Evolutionary conservation across 2,329 filamentous ascomycete genomes (phyloP), one percentile per base, ranked within the genome.

Genomic region (Periconia sp.): DNA sequence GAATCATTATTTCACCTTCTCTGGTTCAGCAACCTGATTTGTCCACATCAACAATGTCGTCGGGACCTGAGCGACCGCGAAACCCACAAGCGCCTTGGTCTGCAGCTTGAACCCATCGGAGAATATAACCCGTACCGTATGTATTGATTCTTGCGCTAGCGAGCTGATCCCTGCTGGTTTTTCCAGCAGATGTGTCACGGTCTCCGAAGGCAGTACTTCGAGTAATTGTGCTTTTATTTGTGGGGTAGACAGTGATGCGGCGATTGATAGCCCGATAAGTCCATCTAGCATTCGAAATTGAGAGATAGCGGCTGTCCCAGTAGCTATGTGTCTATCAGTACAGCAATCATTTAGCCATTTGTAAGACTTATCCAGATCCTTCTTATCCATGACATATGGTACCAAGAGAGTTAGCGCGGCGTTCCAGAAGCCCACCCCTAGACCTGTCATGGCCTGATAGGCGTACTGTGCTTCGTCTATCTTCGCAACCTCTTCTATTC

Each of bases 241-340:
- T 11, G 33, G 33, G 11, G 33, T 49, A 20, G 43, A 44, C 15
- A 50, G 37, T 3, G 52, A 45, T 7, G 49, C 43, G 14, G 47
- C 46, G 35, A 57, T 43, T 13, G 52, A 45, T 8, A 57, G 41
- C 15, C 10, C 49, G n/a, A 50, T 19, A 3, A 49, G 52, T 6
- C 55, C 52, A 9, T 52, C 52, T 1, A 57, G 37, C 18, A 50
- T 23, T 18, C 55, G 48, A 13, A 53, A 43, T 23, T 57, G 52
- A 8, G 52, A 47, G 9, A 55, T 43, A 17, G 55, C 41, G 8
- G 49, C 17, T 3, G 45, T 54, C 9, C 44, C 37, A 33, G 42
- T 47, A 11, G 55, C 55, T 57, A n/a, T 3, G 33, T 37, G 6
- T 37, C 7, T 2, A 9, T 30, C n/a, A 10, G 40, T 48, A 10